phyloP scores from a whole-genome alignment of 1,284 basidiomycete genomes.

The Sanghuangporus sanghuang region DNA sequence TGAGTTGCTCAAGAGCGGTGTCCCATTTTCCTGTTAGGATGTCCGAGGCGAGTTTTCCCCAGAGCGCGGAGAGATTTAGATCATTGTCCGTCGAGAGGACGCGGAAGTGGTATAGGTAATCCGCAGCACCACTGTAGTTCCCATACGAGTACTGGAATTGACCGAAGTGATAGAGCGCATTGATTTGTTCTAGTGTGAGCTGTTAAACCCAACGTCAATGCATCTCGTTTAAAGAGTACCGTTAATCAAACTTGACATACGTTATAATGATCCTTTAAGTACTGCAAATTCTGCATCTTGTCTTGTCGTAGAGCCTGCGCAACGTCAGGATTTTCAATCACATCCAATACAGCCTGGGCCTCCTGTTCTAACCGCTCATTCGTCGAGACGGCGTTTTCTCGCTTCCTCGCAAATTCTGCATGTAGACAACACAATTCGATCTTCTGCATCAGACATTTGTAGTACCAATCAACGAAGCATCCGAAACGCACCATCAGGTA shows the following conservation, averaged over 20 bases:
- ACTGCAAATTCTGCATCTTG: constrained; percentile 93
- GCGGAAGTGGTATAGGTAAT: constrained; percentile 98
- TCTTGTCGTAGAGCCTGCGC: constrained; percentile 88
- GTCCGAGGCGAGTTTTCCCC: constrained; percentile 97
- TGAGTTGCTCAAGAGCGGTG: constrained; percentile 88
- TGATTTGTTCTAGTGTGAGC: constrained; percentile 94
- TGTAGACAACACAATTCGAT: not conserved
- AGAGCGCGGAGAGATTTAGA: constrained; percentile 91
- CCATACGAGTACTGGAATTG: constrained; percentile 98
- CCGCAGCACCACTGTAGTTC: constrained; percentile 92
- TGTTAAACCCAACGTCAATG: constrained; percentile 28
- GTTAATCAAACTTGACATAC: constrained; percentile 41
- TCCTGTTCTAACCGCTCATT: constrained; percentile 84
- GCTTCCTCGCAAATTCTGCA: constrained; percentile 77
- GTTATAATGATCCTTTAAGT: constrained; percentile 90
- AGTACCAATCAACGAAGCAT: not conserved
- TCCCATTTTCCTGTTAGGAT: constrained; percentile 96
- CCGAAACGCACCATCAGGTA: constrained; percentile 54
- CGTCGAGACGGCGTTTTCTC: constrained; percentile 76
- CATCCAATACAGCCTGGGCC: constrained; percentile 89
- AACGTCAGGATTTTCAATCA: constrained; percentile 96
- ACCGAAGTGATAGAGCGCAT: constrained; percentile 94
- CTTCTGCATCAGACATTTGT: not conserved
- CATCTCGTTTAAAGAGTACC: constrained; percentile 13
- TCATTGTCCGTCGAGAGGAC: constrained; percentile 91